Evolutionary conservation across 2,329 filamentous ascomycete genomes (phyloP).

Genomic region (Teratosphaeria destructans): DNA sequence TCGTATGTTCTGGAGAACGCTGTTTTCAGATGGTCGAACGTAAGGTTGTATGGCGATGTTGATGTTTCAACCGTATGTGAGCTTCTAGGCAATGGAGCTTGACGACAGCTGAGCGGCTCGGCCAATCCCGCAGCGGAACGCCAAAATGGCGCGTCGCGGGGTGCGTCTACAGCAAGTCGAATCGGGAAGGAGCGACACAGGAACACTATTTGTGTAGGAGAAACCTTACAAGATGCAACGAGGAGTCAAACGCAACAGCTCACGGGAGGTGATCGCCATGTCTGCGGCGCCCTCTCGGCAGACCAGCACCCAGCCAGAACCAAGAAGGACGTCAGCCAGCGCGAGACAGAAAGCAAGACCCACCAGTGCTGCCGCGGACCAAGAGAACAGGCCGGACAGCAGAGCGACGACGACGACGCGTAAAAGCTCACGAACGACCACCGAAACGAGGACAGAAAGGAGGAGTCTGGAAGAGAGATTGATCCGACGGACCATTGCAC

Average conservation of each 20-base stretch:
- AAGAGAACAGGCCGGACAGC: conserved; percentile 7
- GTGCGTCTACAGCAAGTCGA: not conserved
- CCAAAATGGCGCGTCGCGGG: not conserved
- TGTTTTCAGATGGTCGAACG: not conserved
- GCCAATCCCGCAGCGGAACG: not conserved
- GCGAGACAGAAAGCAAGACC: conserved; percentile 4
- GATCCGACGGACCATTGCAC: conserved; percentile 3
- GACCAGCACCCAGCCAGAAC: conserved; percentile 4
- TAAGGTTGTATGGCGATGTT: not conserved
- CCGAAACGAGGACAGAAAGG: conserved; percentile 9
- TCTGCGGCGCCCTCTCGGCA: conserved; percentile 4
- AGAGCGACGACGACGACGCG: conserved; percentile 3
- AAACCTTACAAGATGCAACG: not conserved
- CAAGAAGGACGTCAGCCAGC: conserved; percentile 7
- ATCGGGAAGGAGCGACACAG: not conserved
- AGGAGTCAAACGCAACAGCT: not conserved
- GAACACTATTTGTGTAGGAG: not conserved
- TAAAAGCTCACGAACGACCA: conserved; percentile 5
- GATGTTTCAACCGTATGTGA: not conserved
- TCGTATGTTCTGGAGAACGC: not conserved
- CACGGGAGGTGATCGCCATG: conserved; percentile 2
- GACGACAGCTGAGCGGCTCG: not conserved
- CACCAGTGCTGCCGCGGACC: conserved; percentile 1
- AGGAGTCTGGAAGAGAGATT: conserved; percentile 5
- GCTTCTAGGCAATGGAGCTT: not conserved